Evolutionary conservation across 2,329 filamentous ascomycete genomes (phyloP).

Genomic region (Botryosphaeria agaves): DNA sequence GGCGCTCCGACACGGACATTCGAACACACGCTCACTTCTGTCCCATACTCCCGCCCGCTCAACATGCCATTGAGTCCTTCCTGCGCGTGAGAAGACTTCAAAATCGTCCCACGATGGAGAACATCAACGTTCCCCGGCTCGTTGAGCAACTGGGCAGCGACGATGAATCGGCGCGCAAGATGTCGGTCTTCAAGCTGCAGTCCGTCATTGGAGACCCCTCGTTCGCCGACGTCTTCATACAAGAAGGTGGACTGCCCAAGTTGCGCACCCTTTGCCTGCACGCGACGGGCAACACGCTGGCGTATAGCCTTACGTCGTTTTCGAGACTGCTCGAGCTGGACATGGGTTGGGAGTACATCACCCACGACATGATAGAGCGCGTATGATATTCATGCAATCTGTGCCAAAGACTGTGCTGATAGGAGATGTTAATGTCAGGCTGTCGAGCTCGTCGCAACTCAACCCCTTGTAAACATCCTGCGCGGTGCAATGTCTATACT

Average conservation of each 20-base stretch:
- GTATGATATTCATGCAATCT: slow-evolving; percentile 21
- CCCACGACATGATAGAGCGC: slow-evolving; percentile 51
- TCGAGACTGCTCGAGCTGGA: slow-evolving; percentile 82
- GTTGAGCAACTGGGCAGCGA: slow-evolving; percentile 41
- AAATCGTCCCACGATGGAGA: slow-evolving; percentile 35
- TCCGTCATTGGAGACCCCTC: slow-evolving; percentile 87
- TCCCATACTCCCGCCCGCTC: too few species aligned
- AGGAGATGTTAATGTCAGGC: slow-evolving; percentile 31
- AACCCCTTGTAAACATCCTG: slow-evolving; percentile 93
- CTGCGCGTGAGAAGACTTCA: neutral
- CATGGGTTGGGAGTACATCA: slow-evolving; percentile 90
- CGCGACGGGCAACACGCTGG: slow-evolving; percentile 81
- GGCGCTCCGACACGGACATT: too few species aligned
- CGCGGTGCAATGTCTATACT: slow-evolving; percentile 94
- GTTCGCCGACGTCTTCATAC: slow-evolving; percentile 92
- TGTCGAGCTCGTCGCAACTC: slow-evolving; percentile 83
- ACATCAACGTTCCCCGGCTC: slow-evolving; percentile 37
- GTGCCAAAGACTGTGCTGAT: neutral
- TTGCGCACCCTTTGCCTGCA: slow-evolving; percentile 70
- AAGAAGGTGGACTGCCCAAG: slow-evolving; percentile 67
- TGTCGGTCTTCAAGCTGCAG: slow-evolving; percentile 98
- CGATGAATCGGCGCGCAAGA: slow-evolving; percentile 86
- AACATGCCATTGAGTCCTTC: too few species aligned
- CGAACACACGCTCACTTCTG: slow-evolving; percentile 7
- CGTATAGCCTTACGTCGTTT: slow-evolving; percentile 83